Base-by-base conservation (phyloP, 208 protist species). In the Trypanosoma boissoni region DNA sequence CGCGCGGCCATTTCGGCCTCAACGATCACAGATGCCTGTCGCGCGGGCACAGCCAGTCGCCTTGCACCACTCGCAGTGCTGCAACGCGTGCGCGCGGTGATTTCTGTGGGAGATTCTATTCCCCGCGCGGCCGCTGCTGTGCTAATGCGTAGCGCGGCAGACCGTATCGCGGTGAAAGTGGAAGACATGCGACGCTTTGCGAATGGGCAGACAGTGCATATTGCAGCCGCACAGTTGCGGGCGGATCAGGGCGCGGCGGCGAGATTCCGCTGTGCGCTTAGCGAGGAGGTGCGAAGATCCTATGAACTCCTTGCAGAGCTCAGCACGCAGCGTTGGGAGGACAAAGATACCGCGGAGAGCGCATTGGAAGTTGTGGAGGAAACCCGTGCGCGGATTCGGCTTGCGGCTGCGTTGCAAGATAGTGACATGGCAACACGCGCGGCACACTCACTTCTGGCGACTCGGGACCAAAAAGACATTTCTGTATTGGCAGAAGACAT, bases 381-480 rank as follows among this genome's bases (percentile, higher is more conserved):
- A 36, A 20, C 50, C 12, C 63, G 45, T 28, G 54, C 31, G 2
- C 45, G 34, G 20, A 1, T 62, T 21, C 18, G 50, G 8, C 54
- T 68, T 0, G 63, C 54, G n/a, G 31, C 31, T 16, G 52, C 54
- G 5, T 16, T 68, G 16, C 53, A 68, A 16, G 54, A 68, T 45
- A 16, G 36, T 28, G 32, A 14, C 4, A 2, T 62, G 2, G 52
- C 54, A 14, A 16, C 20, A 1, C 26, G 24, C 41, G 14, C 18
- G 4, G 1, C 50, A 7, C 37, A 61, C n/a, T 24, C 36, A 27
- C 52, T 62, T 41, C 2, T 68, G 1, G 12, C 29, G 5, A 42
- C 57, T 39, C 34, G 50, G 14, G 16, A 9, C 1, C n/a, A n/a
- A n/a, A n/a, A n/a, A n/a, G n/a, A n/a, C n/a, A n/a, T 58, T 18